Evolutionary conservation across 768 basidiomycete genomes (phyloP).

Genomic region (Leccinellum rugosiceps): DNA sequence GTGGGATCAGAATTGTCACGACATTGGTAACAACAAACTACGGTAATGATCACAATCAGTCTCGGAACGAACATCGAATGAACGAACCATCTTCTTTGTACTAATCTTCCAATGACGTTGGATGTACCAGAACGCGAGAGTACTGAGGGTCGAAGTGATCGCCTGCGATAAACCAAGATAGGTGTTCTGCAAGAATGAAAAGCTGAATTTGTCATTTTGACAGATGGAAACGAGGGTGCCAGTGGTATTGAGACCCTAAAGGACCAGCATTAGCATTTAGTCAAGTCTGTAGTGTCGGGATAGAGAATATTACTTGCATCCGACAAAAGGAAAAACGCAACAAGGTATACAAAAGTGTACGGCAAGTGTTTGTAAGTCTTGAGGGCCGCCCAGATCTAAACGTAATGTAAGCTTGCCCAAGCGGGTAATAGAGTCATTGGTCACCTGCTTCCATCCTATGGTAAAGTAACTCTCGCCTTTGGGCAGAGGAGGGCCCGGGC

Average conservation of each 20-base stretch:
- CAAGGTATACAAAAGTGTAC: constrained; percentile 77
- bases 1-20: constrained; percentile 70
- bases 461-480: constrained; percentile 75
- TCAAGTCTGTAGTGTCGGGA: background rate
- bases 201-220: constrained; percentile 77
- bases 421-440: background rate
- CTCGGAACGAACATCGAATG: background rate
- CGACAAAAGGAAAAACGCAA: constrained; percentile 74
- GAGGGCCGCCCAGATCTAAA: constrained; percentile 70
- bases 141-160: constrained; percentile 68
- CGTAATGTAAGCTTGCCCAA: background rate
- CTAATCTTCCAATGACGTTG: constrained; percentile 75
- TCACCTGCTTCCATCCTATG: constrained; percentile 82
- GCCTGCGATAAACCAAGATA: constrained; percentile 77
- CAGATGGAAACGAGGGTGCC: constrained; percentile 72
- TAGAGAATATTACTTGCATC: constrained; percentile 46
- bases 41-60: background rate
- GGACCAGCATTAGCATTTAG: background rate
- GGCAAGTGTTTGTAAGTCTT: constrained; percentile 78
- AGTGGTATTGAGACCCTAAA: constrained; percentile 76
- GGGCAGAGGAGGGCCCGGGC: constrained; percentile 76
- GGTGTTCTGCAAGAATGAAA: constrained; percentile 79
- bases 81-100: constrained; percentile 74
- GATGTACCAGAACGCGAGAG: constrained; percentile 80
- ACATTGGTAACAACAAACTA: constrained; percentile 78